Conservation (phyloP, 805 yeast genomes). For the Metschnikowia peoriensis region DNA sequence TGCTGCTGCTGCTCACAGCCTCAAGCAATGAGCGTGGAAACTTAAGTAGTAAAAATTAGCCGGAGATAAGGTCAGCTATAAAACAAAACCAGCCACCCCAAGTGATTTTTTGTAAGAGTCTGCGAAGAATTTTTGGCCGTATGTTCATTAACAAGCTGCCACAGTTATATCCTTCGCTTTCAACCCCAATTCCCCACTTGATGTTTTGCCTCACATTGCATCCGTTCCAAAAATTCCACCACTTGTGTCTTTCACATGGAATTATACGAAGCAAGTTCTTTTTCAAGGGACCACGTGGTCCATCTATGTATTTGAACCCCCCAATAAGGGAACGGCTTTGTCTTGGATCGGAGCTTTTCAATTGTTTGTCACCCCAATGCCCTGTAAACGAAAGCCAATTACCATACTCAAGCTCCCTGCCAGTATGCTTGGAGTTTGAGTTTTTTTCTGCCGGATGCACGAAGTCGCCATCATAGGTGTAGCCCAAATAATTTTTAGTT, state of each 20-base stretch:
- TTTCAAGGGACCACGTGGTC: conserved; percentile 86
- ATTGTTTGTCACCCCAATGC: conserved; percentile 85
- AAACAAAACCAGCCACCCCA: conserved; percentile 65
- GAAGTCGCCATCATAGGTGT: conserved; percentile 65
- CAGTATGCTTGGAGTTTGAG: conserved; percentile 44
- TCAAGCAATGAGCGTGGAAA: neutral
- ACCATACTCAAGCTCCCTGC: conserved; percentile 54
- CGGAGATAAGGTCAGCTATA: conserved; percentile 49
- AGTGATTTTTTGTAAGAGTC: conserved; percentile 46
- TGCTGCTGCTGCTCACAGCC: too few species aligned
- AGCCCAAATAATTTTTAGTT: conserved; percentile 72
- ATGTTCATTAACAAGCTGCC: conserved; percentile 60
- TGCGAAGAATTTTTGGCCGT: conserved; percentile 50
- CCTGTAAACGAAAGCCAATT: conserved; percentile 83
- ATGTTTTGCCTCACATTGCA: conserved; percentile 76
- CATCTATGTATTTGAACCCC: conserved; percentile 88
- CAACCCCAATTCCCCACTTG: conserved; percentile 84
- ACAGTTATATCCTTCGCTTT: conserved; percentile 81
- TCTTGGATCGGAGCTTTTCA: conserved; percentile 66
- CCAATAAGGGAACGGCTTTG: conserved; percentile 82
- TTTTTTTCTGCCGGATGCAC: conserved; percentile 44
- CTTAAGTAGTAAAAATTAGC: conserved; percentile 22
- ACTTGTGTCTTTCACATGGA: conserved; percentile 80
- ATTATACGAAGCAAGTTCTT: conserved; percentile 68
- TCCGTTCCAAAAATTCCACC: conserved; percentile 89